Percentiles rank a stretch among this genome's conserved stretches.
Evolutionary conservation across 2,329 filamentous ascomycete genomes (phyloP).

Genomic region (Biscogniauxia mediterranea): DNA sequence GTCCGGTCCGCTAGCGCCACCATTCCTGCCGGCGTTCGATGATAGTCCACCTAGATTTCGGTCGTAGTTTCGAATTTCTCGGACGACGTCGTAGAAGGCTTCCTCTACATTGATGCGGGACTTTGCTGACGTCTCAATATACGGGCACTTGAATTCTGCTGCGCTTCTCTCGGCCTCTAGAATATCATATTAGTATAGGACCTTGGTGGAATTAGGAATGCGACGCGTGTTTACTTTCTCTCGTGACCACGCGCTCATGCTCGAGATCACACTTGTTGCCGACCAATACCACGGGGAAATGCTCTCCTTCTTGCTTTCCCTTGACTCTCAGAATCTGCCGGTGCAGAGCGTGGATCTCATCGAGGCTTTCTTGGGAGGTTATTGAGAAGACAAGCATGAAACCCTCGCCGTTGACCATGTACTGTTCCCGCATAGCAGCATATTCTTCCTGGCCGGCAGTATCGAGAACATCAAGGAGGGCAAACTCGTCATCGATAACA

Average conservation of each 20-base stretch:
- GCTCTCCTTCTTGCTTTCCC: conserved; percentile 77
- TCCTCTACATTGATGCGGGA: conserved; percentile 98
- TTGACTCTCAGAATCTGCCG: conserved; percentile 98
- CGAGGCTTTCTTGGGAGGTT: conserved; percentile 93
- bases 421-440: conserved; percentile 98
- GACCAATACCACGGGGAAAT: conserved; percentile 98
- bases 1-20: conserved; percentile 59
- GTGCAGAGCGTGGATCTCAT: conserved; percentile 98
- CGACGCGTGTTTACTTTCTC: conserved; percentile 65
- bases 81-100: conserved; percentile 97
- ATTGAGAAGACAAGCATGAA: conserved; percentile 98
- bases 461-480: conserved; percentile 94
- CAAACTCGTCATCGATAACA: conserved; percentile 96
- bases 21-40: conserved; percentile 64
- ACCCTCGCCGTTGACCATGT: conserved; percentile 98
- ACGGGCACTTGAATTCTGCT: conserved; percentile 80
- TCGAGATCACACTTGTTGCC: conserved; percentile 99
- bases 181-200: conserved; percentile 14
- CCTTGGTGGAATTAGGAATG: conserved; percentile 8
- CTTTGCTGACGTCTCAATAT: conserved; percentile 98
- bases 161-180: conserved; percentile 72
- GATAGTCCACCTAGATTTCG: conserved; percentile 93
- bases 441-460: conserved; percentile 99
- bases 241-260: conserved; percentile 83
- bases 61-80: conserved; percentile 97